These are phyloP conservation scores for Adansonia digitata DNA, from an alignment of 345 rosid genomes.

Conservation along the genomic window DNA sequence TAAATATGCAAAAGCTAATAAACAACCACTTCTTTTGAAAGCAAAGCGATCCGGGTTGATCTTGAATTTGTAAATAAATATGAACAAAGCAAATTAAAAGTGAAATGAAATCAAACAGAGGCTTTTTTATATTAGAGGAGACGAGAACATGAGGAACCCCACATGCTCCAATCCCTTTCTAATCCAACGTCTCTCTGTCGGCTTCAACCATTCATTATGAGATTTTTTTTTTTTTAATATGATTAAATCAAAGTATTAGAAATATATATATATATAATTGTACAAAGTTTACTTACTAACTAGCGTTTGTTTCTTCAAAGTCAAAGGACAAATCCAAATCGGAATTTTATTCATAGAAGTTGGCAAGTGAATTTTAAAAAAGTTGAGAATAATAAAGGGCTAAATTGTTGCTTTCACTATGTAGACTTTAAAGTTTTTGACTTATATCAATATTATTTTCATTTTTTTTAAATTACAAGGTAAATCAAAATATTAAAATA, in stretches of 20 bases:
- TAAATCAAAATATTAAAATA: background rate
- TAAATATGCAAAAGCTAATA: background rate
- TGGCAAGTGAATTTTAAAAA: background rate
- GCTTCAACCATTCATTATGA: conserved; percentile 18
- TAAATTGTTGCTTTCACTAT: conserved; percentile 13
- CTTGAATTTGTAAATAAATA: conserved; percentile 7
- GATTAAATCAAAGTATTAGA: background rate
- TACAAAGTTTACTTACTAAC: background rate
- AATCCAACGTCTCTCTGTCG: conserved; percentile 49
- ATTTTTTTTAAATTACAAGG: background rate
- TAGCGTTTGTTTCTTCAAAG: background rate
- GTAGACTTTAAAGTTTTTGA: background rate
- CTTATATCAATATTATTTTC: background rate
- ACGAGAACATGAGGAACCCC: conserved; percentile 39
- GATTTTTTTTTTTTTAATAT: background rate
- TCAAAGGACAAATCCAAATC: conserved; percentile 12
- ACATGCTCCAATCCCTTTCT: conserved; percentile 43
- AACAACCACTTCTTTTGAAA: conserved; percentile 4
- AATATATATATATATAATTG: no score
- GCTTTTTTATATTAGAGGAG: conserved; percentile 6
- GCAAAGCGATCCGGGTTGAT: conserved; percentile 26
- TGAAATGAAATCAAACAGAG: conserved; percentile 12
- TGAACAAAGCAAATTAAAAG: background rate
- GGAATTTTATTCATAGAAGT: conserved; percentile 1
- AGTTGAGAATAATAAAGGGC: background rate